A percentile compares a stretch with the other conserved stretches of the same genome.
Conservation (phyloP, 2,329 filamentous ascomycete species). For the Beauveria varroae region DNA sequence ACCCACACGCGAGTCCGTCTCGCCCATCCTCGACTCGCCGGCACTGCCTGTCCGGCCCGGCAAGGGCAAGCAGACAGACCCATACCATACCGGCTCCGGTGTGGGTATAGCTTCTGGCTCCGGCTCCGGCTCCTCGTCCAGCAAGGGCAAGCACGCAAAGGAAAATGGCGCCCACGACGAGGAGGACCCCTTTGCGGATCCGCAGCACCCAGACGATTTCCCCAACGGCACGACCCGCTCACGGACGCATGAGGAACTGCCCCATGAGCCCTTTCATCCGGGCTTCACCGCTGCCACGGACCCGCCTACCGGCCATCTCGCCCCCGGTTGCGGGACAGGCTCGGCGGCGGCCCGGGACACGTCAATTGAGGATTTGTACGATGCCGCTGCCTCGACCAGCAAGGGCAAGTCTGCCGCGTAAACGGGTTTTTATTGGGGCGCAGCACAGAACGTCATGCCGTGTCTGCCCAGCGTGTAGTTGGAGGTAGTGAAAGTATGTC, state of each 20-base stretch:
- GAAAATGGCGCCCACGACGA: conserved; percentile 11
- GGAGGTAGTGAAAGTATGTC: background rate
- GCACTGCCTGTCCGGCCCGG: conserved; percentile 17
- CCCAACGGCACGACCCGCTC: background rate
- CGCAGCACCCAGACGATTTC: conserved; percentile 15
- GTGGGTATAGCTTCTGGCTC: conserved; percentile 13
- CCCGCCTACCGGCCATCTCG: background rate
- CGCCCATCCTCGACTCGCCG: conserved; percentile 5
- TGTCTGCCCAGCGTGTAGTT: background rate
- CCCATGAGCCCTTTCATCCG: conserved; percentile 32
- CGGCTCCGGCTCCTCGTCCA: conserved; percentile 17
- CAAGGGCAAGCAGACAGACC: conserved; percentile 27
- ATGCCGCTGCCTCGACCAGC: background rate
- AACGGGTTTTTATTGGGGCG: too few species aligned
- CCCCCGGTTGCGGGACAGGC: background rate
- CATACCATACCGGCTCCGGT: conserved; percentile 16
- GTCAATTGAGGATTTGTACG: conserved; percentile 7
- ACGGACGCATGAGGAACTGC: conserved; percentile 18
- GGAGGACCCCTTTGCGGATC: conserved; percentile 27
- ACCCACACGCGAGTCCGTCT: background rate
- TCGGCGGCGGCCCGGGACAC: background rate
- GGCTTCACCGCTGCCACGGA: conserved; percentile 21
- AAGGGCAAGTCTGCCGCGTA: conserved; percentile 1
- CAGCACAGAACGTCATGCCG: background rate
- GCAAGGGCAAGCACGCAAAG: conserved; percentile 14